Evolutionary conservation across 176 grass and related monocot species (phyloP).

Genomic region (Triticum timopheevii): DNA sequence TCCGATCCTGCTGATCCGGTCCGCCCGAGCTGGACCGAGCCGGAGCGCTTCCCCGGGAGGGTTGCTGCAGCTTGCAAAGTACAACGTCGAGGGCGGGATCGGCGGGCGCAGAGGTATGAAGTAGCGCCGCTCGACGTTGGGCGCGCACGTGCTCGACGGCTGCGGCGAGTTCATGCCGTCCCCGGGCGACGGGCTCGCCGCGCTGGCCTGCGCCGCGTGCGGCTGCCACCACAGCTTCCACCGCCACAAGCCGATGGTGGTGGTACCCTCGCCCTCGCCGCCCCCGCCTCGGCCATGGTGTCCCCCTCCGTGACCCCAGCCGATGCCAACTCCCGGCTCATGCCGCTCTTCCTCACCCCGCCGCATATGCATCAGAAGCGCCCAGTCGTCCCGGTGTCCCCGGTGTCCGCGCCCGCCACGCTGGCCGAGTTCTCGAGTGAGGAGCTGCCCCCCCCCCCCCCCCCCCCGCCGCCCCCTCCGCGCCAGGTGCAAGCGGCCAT

Average conservation of each 20-base stretch:
- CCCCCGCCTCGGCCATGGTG: neutral
- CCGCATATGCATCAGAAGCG: slow-evolving; percentile 45
- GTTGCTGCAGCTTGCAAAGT: too few species aligned
- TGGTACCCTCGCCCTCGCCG: neutral
- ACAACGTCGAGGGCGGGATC: too few species aligned
- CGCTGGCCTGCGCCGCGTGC: slow-evolving; percentile 80
- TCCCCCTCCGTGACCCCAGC: slow-evolving; percentile 9
- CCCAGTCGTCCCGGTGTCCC: slow-evolving; percentile 6
- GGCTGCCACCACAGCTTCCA: slow-evolving; percentile 99
- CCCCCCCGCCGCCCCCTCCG: neutral
- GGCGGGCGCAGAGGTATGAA: too few species aligned
- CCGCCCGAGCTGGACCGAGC: too few species aligned
- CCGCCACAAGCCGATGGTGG: slow-evolving; percentile 47
- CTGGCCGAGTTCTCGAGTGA: slow-evolving; percentile 42
- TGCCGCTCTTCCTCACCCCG: slow-evolving; percentile 45
- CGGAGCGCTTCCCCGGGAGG: too few species aligned
- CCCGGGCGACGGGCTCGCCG: slow-evolving; percentile 21
- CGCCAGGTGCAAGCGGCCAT: slow-evolving; percentile 1
- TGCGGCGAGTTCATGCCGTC: slow-evolving; percentile 96
- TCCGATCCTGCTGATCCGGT: too few species aligned
- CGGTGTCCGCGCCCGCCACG: slow-evolving; percentile 41
- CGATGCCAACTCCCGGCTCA: slow-evolving; percentile 23
- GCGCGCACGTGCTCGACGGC: slow-evolving; percentile 84
- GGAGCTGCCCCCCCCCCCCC: slow-evolving; percentile 37
- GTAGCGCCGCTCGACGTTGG: slow-evolving; percentile 7